phyloP scores from a whole-genome alignment of 2,329 filamentous ascomycete species.

The Magnaporthiopsis incrustans region DNA sequence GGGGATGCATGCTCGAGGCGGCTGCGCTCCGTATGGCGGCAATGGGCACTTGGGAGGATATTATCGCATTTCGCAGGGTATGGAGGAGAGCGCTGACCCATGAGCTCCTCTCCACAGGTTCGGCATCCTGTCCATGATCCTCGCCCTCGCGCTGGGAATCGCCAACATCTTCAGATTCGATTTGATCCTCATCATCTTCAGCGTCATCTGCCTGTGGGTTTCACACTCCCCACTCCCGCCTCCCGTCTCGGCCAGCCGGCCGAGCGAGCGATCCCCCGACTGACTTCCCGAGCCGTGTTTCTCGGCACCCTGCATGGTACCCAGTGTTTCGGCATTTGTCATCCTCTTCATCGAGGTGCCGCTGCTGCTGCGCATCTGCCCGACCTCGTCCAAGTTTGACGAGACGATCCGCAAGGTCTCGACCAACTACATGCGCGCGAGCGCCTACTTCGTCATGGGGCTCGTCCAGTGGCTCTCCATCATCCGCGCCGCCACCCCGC shows the following conservation, averaged over 20 bases:
- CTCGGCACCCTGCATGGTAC: neutral
- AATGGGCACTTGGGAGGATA: neutral
- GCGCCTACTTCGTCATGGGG: constrained; percentile 75
- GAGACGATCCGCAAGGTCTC: constrained; percentile 82
- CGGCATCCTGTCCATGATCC: constrained; percentile 61
- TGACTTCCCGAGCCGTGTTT: neutral
- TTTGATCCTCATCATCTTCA: constrained; percentile 41
- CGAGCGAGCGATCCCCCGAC: too few relatives aligned
- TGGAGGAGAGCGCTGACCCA: constrained; percentile 12
- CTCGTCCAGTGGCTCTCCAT: constrained; percentile 79
- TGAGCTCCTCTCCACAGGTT: constrained; percentile 39
- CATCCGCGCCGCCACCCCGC: constrained; percentile 52
- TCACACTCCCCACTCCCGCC: too few relatives aligned
- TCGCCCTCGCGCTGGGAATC: constrained; percentile 62
- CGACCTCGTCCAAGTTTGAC: constrained; percentile 86
- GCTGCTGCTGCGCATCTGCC: constrained; percentile 93
- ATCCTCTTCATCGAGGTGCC: constrained; percentile 87
- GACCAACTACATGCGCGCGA: constrained; percentile 94
- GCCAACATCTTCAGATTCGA: constrained; percentile 55
- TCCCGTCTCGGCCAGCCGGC: too few relatives aligned
- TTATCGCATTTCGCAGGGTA: neutral
- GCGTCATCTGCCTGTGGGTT: constrained; percentile 47
- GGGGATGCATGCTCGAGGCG: neutral
- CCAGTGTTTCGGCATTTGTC: constrained; percentile 60
- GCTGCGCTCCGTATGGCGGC: neutral